Base-by-base conservation (phyloP, 2,329 filamentous ascomycete genomes). In the Colletotrichum noveboracense region DNA sequence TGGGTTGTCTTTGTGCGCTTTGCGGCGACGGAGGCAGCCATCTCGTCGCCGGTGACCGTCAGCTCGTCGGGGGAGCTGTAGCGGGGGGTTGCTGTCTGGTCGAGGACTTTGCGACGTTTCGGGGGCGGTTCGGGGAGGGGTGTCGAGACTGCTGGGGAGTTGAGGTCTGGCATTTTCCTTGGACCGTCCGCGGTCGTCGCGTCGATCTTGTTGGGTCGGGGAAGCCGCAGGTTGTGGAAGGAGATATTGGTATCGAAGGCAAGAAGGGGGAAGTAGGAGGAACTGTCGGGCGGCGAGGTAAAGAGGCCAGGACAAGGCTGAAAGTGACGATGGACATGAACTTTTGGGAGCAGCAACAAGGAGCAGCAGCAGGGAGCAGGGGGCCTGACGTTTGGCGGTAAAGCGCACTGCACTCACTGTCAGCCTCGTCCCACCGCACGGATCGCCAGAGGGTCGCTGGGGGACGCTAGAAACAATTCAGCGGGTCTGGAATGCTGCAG, bases 41-140 rank as follows among this genome's bases (percentile, higher is more conserved):
- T 21, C 5, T 43, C 21, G 66, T 61, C 16, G 28, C 26, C 55
- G 48, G 48, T 56, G 34, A n/a, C n/a, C 43, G 24, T 70, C 18
- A 76, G 77, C 48, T 89, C 87, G 75, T 90, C 88, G 9, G 89
- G 86, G 38, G 86, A 88, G 74, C 84, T 85, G 79, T 87, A 87
- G 43, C 82, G 82, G 12, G 85, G 84, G 10, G 84, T 85, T 79
- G 85, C 83, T 66, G 81, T 82, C 66, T 82, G 80, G 78, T 86
- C 84, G 76, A 82, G 79, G 43, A 87, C 81, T 79, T 83, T 85
- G 74, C 86, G 85, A 36, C 86, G 83, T 77, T 88, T 87, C 10
- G 85, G 82, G 14, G 85, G 84, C 18, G 85, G 84, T 36, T 80
- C 84, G 14, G 80, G 74, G 26, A 77, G 72, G 30, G 80, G 68